These are phyloP conservation scores for Talaromyces sp. DNA, from an alignment of 2,329 filamentous ascomycete genomes.

Conservation along the genomic window DNA sequence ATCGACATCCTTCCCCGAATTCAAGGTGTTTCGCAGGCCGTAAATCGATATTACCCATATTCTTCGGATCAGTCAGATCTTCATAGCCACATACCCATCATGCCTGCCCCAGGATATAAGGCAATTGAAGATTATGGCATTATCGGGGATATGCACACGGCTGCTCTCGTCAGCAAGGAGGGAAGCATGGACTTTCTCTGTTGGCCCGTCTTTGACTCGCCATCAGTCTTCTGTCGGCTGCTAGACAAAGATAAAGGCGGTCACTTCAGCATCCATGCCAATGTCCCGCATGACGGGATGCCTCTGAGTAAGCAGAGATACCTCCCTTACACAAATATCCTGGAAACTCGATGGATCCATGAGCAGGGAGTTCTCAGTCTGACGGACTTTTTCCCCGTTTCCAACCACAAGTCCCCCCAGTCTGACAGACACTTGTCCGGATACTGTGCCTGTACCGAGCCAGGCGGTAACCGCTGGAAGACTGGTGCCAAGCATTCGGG, in stretches of 20 bases:
- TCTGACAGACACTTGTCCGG: slow-evolving; percentile 29
- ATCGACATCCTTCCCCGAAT: neutral
- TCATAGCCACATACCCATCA: neutral
- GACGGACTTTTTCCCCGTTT: slow-evolving; percentile 72
- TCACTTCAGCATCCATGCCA: slow-evolving; percentile 61
- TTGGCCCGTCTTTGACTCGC: slow-evolving; percentile 78
- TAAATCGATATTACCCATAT: neutral
- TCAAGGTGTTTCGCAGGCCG: neutral
- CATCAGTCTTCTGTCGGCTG: slow-evolving; percentile 69
- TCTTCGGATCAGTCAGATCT: neutral
- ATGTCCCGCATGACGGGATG: slow-evolving; percentile 44
- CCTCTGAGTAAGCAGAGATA: slow-evolving; percentile 73
- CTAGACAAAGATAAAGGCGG: slow-evolving; percentile 73
- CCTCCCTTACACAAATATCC: slow-evolving; percentile 68
- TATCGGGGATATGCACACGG: slow-evolving; percentile 77
- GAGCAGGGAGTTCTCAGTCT: slow-evolving; percentile 71
- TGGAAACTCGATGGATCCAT: slow-evolving; percentile 73
- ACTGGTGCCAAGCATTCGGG: slow-evolving; percentile 39
- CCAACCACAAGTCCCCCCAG: slow-evolving; percentile 53
- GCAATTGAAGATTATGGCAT: slow-evolving; percentile 73
- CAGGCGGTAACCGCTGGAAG: slow-evolving; percentile 50
- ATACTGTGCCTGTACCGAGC: slow-evolving; percentile 34
- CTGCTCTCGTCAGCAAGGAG: slow-evolving; percentile 69
- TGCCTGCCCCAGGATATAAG: slow-evolving; percentile 23
- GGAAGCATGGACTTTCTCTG: slow-evolving; percentile 76